These are phyloP conservation scores for Plantago major DNA, from an alignment of 257 asterid species.

Conservation along the genomic window DNA sequence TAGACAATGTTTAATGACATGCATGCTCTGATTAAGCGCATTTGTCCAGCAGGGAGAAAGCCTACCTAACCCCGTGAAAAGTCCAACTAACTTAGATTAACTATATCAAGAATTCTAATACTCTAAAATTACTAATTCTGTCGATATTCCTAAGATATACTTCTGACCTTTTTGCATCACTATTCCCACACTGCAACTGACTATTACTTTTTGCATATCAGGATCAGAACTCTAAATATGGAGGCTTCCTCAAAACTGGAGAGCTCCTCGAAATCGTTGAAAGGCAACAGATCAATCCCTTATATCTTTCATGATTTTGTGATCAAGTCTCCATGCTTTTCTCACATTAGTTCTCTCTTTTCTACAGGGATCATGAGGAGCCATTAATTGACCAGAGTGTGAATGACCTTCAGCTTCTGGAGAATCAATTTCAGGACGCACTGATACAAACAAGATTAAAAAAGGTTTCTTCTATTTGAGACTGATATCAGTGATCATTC, in stretches of 20 bases:
- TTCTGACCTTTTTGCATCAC: too few relatives aligned
- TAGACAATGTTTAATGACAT: too few relatives aligned
- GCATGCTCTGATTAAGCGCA: too few relatives aligned
- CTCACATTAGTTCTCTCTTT: not conserved
- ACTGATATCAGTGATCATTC: not conserved
- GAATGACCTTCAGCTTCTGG: constrained; percentile 40
- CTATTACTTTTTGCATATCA: constrained; percentile 23
- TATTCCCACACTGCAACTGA: too few relatives aligned
- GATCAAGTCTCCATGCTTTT: not conserved
- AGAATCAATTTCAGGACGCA: constrained; percentile 45
- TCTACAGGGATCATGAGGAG: constrained; percentile 36
- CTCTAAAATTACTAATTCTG: too few relatives aligned
- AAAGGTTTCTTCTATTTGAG: constrained; percentile 28
- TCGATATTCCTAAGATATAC: too few relatives aligned
- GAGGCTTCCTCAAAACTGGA: constrained; percentile 25
- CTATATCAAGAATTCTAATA: too few relatives aligned
- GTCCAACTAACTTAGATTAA: too few relatives aligned
- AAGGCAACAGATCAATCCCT: constrained; percentile 31
- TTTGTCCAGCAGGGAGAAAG: too few relatives aligned
- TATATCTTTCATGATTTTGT: not conserved
- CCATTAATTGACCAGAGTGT: constrained; percentile 30
- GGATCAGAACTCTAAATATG: constrained; percentile 25
- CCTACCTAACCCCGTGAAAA: too few relatives aligned
- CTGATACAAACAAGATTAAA: constrained; percentile 38
- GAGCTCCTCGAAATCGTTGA: constrained; percentile 47